Percentiles rank a stretch among this genome's conserved stretches.
phyloP scores from a whole-genome alignment of 768 basidiomycete species.

The Lactarius vividus region DNA sequence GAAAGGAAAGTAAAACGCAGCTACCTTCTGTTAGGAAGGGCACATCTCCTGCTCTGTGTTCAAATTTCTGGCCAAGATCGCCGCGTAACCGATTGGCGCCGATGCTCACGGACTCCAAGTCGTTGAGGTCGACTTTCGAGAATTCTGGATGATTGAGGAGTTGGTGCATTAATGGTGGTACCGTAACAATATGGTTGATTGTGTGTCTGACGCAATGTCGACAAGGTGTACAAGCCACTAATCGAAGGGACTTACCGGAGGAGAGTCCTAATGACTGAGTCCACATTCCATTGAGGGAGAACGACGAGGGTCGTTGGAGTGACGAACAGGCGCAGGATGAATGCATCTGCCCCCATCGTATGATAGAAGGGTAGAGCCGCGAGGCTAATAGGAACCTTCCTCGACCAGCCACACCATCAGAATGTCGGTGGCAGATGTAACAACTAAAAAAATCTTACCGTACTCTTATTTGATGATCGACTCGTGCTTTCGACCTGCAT shows the following conservation, averaged over 20 bases:
- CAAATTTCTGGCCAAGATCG: not conserved
- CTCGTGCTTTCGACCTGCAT: conserved; percentile 34
- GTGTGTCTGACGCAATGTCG: not conserved
- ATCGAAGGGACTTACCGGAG: conserved; percentile 45
- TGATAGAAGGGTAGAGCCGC: conserved; percentile 69
- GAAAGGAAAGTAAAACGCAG: not conserved
- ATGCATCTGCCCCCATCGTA: conserved; percentile 53
- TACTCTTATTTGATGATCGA: conserved; percentile 36
- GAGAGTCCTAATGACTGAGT: conserved; percentile 51
- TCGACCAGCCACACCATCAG: conserved; percentile 41
- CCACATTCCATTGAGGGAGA: conserved; percentile 58
- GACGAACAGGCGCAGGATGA: conserved; percentile 48
- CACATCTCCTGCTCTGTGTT: not conserved
- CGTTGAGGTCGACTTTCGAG: conserved; percentile 8
- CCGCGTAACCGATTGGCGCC: conserved; percentile 5
- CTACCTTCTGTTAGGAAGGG: conserved; percentile 7
- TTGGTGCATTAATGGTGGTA: conserved; percentile 12
- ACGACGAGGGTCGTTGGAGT: conserved; percentile 48
- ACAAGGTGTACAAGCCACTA: conserved; percentile 17
- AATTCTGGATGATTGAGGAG: conserved; percentile 16
- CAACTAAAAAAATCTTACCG: conserved; percentile 35
- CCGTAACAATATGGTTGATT: conserved; percentile 6
- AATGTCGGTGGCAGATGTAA: not conserved
- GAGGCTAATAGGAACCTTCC: conserved; percentile 47
- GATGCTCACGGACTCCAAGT: conserved; percentile 1